Evolutionary conservation across 192 early-diverging fungal genomes (phyloP).

Genomic region (Backusella sp.): DNA sequence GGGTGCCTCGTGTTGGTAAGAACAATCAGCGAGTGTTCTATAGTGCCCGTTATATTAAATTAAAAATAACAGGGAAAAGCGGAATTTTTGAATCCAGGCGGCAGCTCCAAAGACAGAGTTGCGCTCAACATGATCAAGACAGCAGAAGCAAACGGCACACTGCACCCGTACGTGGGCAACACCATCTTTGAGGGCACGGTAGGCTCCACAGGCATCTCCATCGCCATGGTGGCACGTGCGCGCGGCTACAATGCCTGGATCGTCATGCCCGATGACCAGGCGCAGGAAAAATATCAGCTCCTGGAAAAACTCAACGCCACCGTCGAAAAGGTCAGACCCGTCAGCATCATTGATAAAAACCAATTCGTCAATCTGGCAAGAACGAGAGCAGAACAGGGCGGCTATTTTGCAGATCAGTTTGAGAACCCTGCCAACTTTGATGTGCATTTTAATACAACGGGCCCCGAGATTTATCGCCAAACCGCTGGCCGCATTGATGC

Average conservation of each 20-base stretch:
- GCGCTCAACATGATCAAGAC: conserved; percentile 83
- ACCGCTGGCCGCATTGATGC: conserved; percentile 72
- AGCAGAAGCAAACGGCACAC: conserved; percentile 67
- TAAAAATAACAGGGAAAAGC: conserved; percentile 36
- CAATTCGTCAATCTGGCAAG: conserved; percentile 94
- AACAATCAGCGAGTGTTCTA: too few relatives aligned
- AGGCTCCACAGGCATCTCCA: conserved; percentile 93
- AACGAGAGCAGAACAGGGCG: conserved; percentile 62
- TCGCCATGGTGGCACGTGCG: conserved; percentile 88
- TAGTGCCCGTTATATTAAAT: conserved; percentile 19
- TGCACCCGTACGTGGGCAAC: conserved; percentile 70
- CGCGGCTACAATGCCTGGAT: conserved; percentile 93
- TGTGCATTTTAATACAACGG: conserved; percentile 80
- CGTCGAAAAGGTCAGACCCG: conserved; percentile 90
- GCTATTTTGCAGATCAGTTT: conserved; percentile 93
- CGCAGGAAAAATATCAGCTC: conserved; percentile 85
- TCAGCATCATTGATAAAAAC: conserved; percentile 84
- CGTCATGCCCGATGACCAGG: conserved; percentile 95
- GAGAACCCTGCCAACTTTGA: conserved; percentile 87
- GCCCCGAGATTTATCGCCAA: conserved; percentile 85
- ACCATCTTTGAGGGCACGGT: conserved; percentile 95
- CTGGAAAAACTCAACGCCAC: conserved; percentile 80
- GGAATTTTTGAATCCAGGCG: conserved; percentile 88
- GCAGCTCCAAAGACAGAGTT: conserved; percentile 91
- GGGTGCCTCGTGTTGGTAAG: conserved; percentile 84